A percentile compares a stretch with the other conserved stretches of the same genome.
phyloP scores from a whole-genome alignment of 495 filamentous ascomycete genomes.

The Neurospora sp. region DNA sequence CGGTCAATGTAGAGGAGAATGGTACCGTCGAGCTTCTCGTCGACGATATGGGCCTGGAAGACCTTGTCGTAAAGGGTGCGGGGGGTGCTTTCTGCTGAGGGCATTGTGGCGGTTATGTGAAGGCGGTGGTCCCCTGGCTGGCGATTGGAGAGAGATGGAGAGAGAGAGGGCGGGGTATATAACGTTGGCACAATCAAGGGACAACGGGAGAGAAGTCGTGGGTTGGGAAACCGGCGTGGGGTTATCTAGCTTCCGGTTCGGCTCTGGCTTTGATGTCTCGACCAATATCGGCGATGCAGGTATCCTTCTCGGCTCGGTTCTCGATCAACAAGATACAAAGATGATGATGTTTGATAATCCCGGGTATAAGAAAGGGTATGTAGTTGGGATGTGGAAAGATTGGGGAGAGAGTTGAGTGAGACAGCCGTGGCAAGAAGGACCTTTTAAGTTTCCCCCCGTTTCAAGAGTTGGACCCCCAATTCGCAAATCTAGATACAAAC shows the following conservation, averaged over 20 bases:
- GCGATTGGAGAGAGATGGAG: not conserved
- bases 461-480: not conserved
- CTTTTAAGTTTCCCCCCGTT: not conserved
- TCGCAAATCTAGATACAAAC: not conserved
- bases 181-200: not conserved
- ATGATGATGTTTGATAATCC: not conserved
- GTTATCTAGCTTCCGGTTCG: not conserved
- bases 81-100: constrained; percentile 62
- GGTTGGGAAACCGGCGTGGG: not conserved
- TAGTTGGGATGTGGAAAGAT: not conserved
- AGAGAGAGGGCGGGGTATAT: not conserved
- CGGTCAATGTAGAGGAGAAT: constrained; percentile 89
- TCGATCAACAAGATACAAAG: not conserved
- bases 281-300: not conserved
- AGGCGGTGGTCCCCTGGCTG: not conserved
- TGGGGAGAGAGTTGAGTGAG: not conserved
- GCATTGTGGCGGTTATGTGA: constrained; percentile 48
- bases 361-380: not conserved
- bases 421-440: not conserved
- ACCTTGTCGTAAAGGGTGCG: constrained; percentile 98
- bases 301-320: not conserved
- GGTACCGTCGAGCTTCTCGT: constrained; percentile 87
- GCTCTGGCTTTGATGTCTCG: not conserved
- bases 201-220: not conserved
- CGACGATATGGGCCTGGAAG: constrained; percentile 83